A percentile compares a stretch with the other conserved stretches of the same genome.
phyloP scores from a whole-genome alignment of 805 yeast species.

The Kodamaea restingae region DNA sequence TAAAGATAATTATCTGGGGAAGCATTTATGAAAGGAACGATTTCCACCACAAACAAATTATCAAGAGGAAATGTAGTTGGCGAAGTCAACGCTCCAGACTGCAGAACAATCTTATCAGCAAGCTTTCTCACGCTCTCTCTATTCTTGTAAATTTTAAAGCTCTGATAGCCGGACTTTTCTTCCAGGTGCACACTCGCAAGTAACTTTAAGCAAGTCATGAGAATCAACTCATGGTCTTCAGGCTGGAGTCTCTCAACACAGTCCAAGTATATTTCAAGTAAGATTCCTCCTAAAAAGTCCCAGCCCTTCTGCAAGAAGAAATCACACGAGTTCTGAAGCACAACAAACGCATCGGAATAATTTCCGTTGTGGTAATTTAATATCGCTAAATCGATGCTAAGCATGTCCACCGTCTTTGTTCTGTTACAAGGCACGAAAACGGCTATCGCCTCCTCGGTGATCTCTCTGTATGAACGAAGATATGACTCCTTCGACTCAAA shows the following conservation, averaged over 20 bases:
- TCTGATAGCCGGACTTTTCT: constrained; percentile 19
- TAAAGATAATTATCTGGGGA: constrained; percentile 22
- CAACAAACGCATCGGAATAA: constrained; percentile 56
- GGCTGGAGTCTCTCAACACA: constrained; percentile 50
- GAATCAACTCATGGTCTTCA: constrained; percentile 23
- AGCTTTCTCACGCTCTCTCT: constrained; percentile 14
- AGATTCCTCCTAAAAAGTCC: constrained; percentile 63
- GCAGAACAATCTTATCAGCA: constrained; percentile 16
- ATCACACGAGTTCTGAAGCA: constrained; percentile 65
- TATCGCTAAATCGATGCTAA: constrained; percentile 76
- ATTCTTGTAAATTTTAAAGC: constrained; percentile 20
- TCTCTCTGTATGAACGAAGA: constrained; percentile 35
- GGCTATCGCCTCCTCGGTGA: constrained; percentile 55
- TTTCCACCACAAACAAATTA: constrained; percentile 30
- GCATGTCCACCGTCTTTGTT: constrained; percentile 63
- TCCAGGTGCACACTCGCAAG: constrained; percentile 28
- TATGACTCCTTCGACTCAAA: constrained; percentile 18
- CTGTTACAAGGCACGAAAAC: constrained; percentile 50
- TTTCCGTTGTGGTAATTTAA: constrained; percentile 56
- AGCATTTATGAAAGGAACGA: constrained; percentile 37
- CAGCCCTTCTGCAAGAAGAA: constrained; percentile 69
- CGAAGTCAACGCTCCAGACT: constrained; percentile 16
- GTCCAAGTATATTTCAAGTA: constrained; percentile 63
- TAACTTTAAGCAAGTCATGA: constrained; percentile 39
- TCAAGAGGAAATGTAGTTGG: constrained; percentile 29